Conservation (phyloP, 179 eudicot genomes). For the Beta lomatogona region DNA sequence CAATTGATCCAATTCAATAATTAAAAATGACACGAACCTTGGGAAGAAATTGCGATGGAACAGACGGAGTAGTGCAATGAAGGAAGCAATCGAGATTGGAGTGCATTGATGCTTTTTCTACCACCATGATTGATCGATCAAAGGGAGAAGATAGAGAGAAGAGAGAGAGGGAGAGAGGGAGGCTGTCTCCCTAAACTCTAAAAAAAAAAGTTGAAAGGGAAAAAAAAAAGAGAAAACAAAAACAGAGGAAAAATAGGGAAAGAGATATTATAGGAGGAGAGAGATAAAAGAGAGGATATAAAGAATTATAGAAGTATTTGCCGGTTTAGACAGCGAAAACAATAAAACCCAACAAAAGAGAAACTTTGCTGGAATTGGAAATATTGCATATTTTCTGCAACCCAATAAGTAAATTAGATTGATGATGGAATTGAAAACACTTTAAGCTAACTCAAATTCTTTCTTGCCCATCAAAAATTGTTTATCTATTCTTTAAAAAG, state of each 20-base stretch:
- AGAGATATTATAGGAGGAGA: constrained; percentile 31
- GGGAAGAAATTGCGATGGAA: constrained; percentile 45
- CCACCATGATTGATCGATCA: constrained; percentile 23
- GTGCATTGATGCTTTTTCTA: constrained; percentile 36
- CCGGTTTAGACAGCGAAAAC: constrained; percentile 13
- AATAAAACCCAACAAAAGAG: not conserved
- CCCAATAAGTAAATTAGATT: not conserved
- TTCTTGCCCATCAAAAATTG: no score
- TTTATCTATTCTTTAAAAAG: no score
- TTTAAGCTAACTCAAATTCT: constrained; percentile 25
- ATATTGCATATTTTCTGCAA: constrained; percentile 5
- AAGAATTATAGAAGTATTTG: not conserved
- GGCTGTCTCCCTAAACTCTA: constrained; percentile 26
- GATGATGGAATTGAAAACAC: not conserved
- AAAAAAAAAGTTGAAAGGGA: constrained; percentile 5
- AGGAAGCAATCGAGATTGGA: constrained; percentile 57
- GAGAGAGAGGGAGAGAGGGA: constrained; percentile 11
- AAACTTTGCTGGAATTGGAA: not conserved
- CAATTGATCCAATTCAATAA: no score
- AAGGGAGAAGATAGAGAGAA: not conserved
- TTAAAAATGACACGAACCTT: constrained; percentile 31
- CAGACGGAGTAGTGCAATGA: constrained; percentile 51
- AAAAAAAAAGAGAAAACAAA: no score
- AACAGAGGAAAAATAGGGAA: constrained; percentile 22
- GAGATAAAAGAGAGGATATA: no score